phyloP scores from a whole-genome alignment of 148 eudicot species.

The Dianthus caryophyllus region DNA sequence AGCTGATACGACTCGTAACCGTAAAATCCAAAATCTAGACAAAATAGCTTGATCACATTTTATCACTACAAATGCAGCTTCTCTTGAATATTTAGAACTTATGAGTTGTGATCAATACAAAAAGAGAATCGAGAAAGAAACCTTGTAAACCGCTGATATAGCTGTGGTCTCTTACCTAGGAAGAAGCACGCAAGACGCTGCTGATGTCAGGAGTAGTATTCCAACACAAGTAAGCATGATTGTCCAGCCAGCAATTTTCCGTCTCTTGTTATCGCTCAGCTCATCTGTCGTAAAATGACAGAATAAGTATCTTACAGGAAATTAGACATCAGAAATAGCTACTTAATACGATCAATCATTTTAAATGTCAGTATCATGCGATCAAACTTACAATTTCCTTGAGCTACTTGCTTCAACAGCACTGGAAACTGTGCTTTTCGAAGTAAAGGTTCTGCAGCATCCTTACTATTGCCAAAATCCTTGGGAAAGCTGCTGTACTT shows the following conservation, averaged over 20 bases:
- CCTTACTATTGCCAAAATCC: conserved; percentile 28
- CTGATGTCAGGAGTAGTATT: conserved; percentile 42
- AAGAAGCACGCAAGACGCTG: conserved; percentile 43
- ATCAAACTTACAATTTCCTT: conserved; percentile 33
- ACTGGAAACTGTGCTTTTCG: conserved; percentile 21
- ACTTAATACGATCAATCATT: conserved; percentile 1
- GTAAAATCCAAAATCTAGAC: too few relatives aligned
- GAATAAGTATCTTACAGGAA: too few relatives aligned
- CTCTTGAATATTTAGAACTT: not conserved
- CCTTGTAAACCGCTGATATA: not conserved
- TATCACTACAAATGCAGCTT: too few relatives aligned
- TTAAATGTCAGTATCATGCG: too few relatives aligned
- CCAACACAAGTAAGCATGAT: conserved; percentile 42
- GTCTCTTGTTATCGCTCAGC: conserved; percentile 30
- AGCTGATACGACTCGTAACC: too few relatives aligned
- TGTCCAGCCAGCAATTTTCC: conserved; percentile 47
- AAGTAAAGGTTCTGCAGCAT: conserved; percentile 27
- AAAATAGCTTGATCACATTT: too few relatives aligned
- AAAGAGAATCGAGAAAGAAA: not conserved
- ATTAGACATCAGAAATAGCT: not conserved
- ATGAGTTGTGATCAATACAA: too few relatives aligned
- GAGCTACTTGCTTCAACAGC: conserved; percentile 33
- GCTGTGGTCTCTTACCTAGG: conserved; percentile 27
- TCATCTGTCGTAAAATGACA: conserved; percentile 35
- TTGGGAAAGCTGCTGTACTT: conserved; percentile 19